These are phyloP conservation scores for Arachnomyces sp. DNA, from an alignment of 2,329 filamentous ascomycete genomes.

Conservation along the genomic window DNA sequence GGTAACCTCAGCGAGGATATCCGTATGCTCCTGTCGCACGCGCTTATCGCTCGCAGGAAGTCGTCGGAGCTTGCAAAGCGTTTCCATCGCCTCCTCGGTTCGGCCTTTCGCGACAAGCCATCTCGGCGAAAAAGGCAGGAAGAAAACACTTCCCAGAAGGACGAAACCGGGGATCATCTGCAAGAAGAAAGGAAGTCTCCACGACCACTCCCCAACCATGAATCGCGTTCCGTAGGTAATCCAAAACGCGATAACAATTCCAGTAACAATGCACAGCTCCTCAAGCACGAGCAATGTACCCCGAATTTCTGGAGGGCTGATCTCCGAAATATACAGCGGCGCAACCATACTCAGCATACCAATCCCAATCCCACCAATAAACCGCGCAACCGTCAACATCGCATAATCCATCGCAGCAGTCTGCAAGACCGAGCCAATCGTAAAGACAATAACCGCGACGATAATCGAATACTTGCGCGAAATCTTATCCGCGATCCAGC, in stretches of 20 bases:
- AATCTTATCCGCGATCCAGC: conserved; percentile 26
- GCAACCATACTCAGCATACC: conserved; percentile 36
- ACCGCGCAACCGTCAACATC: conserved; percentile 31
- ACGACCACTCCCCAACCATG: background rate
- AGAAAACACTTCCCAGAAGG: conserved; percentile 63
- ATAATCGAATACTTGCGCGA: conserved; percentile 13
- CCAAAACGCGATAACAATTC: conserved; percentile 38
- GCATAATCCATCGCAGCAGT: conserved; percentile 24
- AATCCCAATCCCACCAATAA: conserved; percentile 36
- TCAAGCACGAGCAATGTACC: conserved; percentile 35
- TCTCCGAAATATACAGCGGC: conserved; percentile 32
- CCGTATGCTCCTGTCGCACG: conserved; percentile 65
- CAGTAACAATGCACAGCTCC: conserved; percentile 37
- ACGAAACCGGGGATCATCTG: conserved; percentile 45
- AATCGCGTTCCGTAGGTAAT: conserved; percentile 29
- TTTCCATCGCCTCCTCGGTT: conserved; percentile 56
- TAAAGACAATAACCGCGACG: conserved; percentile 26
- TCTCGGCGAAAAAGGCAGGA: conserved; percentile 70
- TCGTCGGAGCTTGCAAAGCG: conserved; percentile 56
- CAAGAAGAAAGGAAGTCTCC: conserved; percentile 38
- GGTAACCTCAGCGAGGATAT: conserved; percentile 66
- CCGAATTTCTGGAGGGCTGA: conserved; percentile 35
- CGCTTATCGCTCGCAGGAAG: conserved; percentile 57
- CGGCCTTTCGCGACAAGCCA: conserved; percentile 63
- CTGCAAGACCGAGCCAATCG: conserved; percentile 10